Evolutionary conservation across 257 asterid species (phyloP).

Genomic region (Coffea canephora): DNA sequence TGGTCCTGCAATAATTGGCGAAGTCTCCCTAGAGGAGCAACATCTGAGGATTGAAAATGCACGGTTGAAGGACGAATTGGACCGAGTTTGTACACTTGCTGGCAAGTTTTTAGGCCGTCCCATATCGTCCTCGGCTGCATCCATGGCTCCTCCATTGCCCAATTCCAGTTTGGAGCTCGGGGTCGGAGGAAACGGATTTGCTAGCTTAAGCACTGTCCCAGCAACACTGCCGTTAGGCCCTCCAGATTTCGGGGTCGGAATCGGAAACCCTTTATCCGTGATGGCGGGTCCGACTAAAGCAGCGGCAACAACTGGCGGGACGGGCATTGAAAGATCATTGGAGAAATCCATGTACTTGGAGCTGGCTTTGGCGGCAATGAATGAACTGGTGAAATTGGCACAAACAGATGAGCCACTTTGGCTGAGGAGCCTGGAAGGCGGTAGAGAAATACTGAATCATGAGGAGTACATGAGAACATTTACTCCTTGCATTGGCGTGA

Average conservation of each 20-base stretch:
- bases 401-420: conserved; percentile 76
- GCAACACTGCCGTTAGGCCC: conserved; percentile 39
- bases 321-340: conserved; percentile 45
- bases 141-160: conserved; percentile 42
- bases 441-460: conserved; percentile 42
- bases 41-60: conserved; percentile 55
- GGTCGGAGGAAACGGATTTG: conserved; percentile 63
- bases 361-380: conserved; percentile 87
- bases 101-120: conserved; percentile 61
- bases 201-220: conserved; percentile 28
- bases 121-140: conserved; percentile 25
- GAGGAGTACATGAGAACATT: conserved; percentile 46
- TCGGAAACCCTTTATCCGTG: conserved; percentile 31
- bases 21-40: conserved; percentile 50
- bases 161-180: conserved; percentile 74
- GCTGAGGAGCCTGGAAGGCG: conserved; percentile 59
- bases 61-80: conserved; percentile 47
- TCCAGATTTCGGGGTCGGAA: conserved; percentile 49
- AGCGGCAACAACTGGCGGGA: conserved; percentile 1
- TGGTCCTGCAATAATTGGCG: conserved; percentile 58
- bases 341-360: conserved; percentile 85
- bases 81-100: conserved; percentile 56
- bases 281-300: conserved; percentile 26
- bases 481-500: conserved; percentile 48
- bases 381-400: conserved; percentile 75